These are phyloP conservation scores for Chrysophaeum taylorii DNA, from an alignment of 352 stramenopile genomes.

Conservation along the genomic window DNA sequence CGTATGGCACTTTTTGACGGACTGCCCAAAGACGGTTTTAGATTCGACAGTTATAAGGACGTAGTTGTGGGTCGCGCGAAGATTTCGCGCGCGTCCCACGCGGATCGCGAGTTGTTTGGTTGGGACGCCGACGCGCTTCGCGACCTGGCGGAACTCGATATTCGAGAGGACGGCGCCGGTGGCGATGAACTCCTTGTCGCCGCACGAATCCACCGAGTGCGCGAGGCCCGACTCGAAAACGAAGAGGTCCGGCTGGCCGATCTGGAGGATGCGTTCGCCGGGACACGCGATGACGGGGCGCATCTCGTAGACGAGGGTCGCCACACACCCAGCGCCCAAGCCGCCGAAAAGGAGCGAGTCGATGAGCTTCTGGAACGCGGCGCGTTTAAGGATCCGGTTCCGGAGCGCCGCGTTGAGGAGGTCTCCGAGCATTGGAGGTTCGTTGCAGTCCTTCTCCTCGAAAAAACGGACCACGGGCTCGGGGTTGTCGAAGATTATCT, in stretches of 20 bases:
- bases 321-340: slow-evolving; percentile 33
- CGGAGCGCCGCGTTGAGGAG: slow-evolving; percentile 32
- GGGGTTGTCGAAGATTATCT: slow-evolving; percentile 22
- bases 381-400: slow-evolving; percentile 32
- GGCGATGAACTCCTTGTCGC: slow-evolving; percentile 21
- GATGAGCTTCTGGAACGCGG: slow-evolving; percentile 35
- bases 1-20: slow-evolving; percentile 29
- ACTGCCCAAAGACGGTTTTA: slow-evolving; percentile 31
- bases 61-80: slow-evolving; percentile 31
- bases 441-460: slow-evolving; percentile 33
- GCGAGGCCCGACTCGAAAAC: slow-evolving; percentile 36
- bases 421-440: slow-evolving; percentile 29
- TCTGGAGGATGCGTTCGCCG: slow-evolving; percentile 34
- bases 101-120: slow-evolving; percentile 30
- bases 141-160: slow-evolving; percentile 27
- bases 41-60: slow-evolving; percentile 31
- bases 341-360: slow-evolving; percentile 35
- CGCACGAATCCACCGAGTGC: slow-evolving; percentile 26
- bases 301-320: slow-evolving; percentile 34
- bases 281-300: slow-evolving; percentile 35
- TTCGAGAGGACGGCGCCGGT: slow-evolving; percentile 36
- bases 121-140: slow-evolving; percentile 27
- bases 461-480: slow-evolving; percentile 35
- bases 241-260: slow-evolving; percentile 36
- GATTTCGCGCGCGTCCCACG: slow-evolving; percentile 23